phyloP scores from a whole-genome alignment of 2,329 filamentous ascomycete species.

The Tolypocladium guangdongense region DNA sequence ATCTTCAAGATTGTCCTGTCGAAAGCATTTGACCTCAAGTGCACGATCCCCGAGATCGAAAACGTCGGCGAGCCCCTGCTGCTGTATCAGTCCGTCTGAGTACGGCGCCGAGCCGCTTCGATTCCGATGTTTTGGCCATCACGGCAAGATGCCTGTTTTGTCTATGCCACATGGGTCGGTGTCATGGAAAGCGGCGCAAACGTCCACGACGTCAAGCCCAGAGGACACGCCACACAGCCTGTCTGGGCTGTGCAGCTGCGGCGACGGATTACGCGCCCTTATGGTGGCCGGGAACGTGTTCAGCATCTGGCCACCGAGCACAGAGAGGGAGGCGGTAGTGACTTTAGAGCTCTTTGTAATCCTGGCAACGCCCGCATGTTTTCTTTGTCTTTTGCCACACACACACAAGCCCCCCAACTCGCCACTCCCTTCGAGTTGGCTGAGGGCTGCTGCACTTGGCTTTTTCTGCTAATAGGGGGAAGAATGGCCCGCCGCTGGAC shows the following conservation, averaged over 20 bases:
- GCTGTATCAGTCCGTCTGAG: conserved; percentile 61
- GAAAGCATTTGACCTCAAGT: conserved; percentile 97
- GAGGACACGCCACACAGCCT: background rate
- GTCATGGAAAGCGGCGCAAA: background rate
- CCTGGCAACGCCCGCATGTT: background rate
- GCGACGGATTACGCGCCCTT: no score
- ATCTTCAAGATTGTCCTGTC: conserved; percentile 99
- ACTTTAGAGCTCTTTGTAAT: background rate
- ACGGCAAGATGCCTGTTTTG: background rate
- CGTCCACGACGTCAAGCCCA: background rate
- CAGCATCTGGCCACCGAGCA: background rate
- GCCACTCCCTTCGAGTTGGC: background rate
- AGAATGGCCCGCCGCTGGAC: background rate
- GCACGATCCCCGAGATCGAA: conserved; percentile 97
- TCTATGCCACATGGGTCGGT: background rate
- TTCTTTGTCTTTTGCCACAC: background rate
- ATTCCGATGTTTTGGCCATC: background rate
- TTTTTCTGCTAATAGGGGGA: background rate
- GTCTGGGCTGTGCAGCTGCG: background rate
- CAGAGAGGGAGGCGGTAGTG: background rate
- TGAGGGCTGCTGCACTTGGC: background rate
- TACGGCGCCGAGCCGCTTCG: background rate
- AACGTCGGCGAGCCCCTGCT: conserved; percentile 93
- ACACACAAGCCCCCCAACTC: background rate
- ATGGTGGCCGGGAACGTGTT: background rate